Conservation (phyloP, 2,329 filamentous ascomycete species). For the Cercospora sp. region DNA sequence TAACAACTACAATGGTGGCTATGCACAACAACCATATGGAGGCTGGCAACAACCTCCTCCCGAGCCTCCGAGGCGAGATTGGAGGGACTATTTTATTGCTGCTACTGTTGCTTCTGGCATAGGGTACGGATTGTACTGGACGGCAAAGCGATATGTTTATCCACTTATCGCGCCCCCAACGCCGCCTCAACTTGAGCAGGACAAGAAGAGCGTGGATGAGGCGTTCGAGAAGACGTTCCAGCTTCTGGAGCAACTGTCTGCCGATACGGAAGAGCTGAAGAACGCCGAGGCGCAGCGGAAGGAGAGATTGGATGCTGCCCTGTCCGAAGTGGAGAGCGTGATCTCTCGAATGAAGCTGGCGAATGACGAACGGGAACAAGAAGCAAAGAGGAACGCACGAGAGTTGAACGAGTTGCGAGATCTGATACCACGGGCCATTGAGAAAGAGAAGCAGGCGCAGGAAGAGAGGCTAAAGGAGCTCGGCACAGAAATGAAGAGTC, state of each 20-base stretch:
- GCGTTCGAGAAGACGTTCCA: constrained; percentile 91
- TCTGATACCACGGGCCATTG: constrained; percentile 82
- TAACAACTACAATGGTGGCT: constrained; percentile 37
- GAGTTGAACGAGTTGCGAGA: constrained; percentile 82
- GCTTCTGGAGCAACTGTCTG: constrained; percentile 85
- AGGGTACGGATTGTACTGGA: constrained; percentile 81
- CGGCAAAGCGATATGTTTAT: constrained; percentile 90
- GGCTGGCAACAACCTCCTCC: constrained; percentile 53
- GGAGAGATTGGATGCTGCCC: constrained; percentile 75
- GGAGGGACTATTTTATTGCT: constrained; percentile 99
- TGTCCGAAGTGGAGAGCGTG: constrained; percentile 81
- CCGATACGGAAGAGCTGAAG: constrained; percentile 88
- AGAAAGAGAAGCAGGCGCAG: constrained; percentile 80
- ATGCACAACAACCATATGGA: constrained; percentile 43
- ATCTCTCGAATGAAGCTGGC: constrained; percentile 79
- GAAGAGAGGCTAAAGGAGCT: constrained; percentile 82
- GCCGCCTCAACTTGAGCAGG: constrained; percentile 87
- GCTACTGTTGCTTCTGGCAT: constrained; percentile 90
- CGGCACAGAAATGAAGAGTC: constrained; percentile 81
- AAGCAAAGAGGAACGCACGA: constrained; percentile 80
- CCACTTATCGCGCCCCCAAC: constrained; percentile 92
- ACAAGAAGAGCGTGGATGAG: constrained; percentile 89
- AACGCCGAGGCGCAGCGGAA: constrained; percentile 81
- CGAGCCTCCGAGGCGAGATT: constrained; percentile 76
- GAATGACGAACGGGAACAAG: constrained; percentile 79